These are phyloP conservation scores for Aspergillus pseudonomiae DNA, from an alignment of 2,329 filamentous ascomycete species.

Conservation along the genomic window DNA sequence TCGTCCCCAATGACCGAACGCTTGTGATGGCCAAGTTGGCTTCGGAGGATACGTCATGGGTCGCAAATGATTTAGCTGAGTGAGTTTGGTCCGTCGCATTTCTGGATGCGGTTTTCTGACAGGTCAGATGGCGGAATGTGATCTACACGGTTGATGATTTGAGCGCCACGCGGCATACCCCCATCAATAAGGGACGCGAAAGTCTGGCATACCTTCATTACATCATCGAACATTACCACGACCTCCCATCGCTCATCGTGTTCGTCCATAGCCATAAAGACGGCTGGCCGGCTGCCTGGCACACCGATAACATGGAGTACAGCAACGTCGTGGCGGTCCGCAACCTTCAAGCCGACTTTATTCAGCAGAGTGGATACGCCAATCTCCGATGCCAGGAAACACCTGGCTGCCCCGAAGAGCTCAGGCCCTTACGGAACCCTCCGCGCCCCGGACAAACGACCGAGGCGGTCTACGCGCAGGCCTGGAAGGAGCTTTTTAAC, in stretches of 20 bases:
- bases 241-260: conserved; percentile 54
- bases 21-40: conserved; percentile 49
- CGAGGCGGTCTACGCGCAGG: conserved; percentile 36
- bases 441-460: conserved; percentile 28
- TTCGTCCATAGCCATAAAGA: conserved; percentile 62
- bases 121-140: conserved; percentile 47
- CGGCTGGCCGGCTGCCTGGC: conserved; percentile 51
- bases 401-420: conserved; percentile 40
- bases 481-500: conserved; percentile 45
- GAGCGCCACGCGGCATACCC: conserved; percentile 33
- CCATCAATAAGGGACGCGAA: conserved; percentile 49
- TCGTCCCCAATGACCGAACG: conserved; percentile 41
- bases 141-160: conserved; percentile 48
- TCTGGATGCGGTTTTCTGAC: neutral
- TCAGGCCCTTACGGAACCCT: conserved; percentile 31
- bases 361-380: conserved; percentile 58
- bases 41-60: conserved; percentile 52
- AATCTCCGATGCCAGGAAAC: conserved; percentile 57
- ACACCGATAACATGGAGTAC: conserved; percentile 60
- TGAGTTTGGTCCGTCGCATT: conserved; percentile 27
- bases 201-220: conserved; percentile 51
- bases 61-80: conserved; percentile 47
- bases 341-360: conserved; percentile 52
- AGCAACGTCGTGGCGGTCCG: conserved; percentile 57
- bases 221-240: conserved; percentile 50